These are phyloP conservation scores for Eragrostis curvula DNA, from an alignment of 176 grass and related monocot genomes.

Conservation along the genomic window DNA sequence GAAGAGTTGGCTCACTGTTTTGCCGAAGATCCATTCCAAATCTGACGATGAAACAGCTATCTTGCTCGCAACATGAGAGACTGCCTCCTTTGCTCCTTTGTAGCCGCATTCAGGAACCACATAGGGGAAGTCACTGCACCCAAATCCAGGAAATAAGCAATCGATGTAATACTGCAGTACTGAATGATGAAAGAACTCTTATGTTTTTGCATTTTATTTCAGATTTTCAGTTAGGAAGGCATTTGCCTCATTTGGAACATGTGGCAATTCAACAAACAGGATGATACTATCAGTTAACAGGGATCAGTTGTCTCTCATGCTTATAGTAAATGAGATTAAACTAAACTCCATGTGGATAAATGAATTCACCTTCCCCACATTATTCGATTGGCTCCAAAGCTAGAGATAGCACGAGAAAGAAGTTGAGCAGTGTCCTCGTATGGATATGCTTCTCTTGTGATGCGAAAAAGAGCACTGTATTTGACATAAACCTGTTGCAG, in stretches of 20 bases:
- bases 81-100: constrained; percentile 70
- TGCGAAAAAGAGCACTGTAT: constrained; percentile 86
- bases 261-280: background rate
- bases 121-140: constrained; percentile 81
- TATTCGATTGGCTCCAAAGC: constrained; percentile 70
- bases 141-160: constrained; percentile 14
- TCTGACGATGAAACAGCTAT: constrained; percentile 50
- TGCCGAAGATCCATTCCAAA: constrained; percentile 74
- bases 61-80: constrained; percentile 52
- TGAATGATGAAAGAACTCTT: background rate
- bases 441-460: constrained; percentile 75
- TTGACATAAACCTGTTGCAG: constrained; percentile 78
- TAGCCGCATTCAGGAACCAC: constrained; percentile 81
- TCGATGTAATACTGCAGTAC: background rate
- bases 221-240: background rate
- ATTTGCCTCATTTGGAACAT: background rate
- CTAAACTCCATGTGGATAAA: background rate
- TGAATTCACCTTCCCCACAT: constrained; percentile 88
- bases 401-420: constrained; percentile 64
- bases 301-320: background rate
- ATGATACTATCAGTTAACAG: background rate
- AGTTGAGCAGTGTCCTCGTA: constrained; percentile 70
- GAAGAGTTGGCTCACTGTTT: constrained; percentile 64
- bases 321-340: background rate
- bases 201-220: background rate